phyloP scores from a whole-genome alignment of 2,329 filamentous ascomycete genomes.

The Exophiala aquamarina region DNA sequence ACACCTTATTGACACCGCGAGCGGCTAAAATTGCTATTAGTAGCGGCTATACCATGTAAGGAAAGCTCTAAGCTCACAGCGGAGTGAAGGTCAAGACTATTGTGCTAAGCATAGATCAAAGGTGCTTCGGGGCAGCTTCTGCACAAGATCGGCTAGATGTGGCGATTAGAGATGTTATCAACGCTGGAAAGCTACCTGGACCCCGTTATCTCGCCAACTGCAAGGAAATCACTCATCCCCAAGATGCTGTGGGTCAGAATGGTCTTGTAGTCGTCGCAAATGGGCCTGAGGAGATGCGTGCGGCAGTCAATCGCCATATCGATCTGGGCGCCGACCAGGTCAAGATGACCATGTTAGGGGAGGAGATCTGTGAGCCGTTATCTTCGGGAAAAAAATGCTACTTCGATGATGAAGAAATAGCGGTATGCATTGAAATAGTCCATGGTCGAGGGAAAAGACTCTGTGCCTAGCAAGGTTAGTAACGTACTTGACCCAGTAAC shows the following conservation, averaged over 20 bases:
- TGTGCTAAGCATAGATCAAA: constrained; percentile 9
- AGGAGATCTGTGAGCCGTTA: constrained; percentile 32
- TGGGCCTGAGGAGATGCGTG: constrained; percentile 42
- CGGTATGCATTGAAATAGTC: constrained; percentile 49
- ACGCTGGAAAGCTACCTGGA: constrained; percentile 48
- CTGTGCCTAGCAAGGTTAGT: constrained; percentile 38
- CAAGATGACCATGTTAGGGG: constrained; percentile 46
- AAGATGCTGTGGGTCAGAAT: no score
- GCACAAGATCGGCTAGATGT: constrained; percentile 48
- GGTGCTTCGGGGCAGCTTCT: constrained; percentile 49
- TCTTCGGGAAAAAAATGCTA: constrained; percentile 47
- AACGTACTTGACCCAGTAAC: background rate
- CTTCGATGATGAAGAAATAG: constrained; percentile 48
- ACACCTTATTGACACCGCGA: constrained; percentile 46
- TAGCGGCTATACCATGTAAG: constrained; percentile 51
- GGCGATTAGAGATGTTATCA: constrained; percentile 51
- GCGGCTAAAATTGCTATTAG: constrained; percentile 48
- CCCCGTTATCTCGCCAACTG: constrained; percentile 51
- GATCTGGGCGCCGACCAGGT: constrained; percentile 45
- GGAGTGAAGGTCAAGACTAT: no score
- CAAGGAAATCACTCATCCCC: constrained; percentile 47
- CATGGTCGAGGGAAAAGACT: constrained; percentile 36
- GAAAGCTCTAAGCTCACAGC: background rate
- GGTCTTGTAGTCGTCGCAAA: constrained; percentile 47
- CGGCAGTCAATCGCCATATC: constrained; percentile 38